These are phyloP conservation scores for Psilocybe subaeruginosa DNA, from an alignment of 768 basidiomycete species.

Conservation along the genomic window DNA sequence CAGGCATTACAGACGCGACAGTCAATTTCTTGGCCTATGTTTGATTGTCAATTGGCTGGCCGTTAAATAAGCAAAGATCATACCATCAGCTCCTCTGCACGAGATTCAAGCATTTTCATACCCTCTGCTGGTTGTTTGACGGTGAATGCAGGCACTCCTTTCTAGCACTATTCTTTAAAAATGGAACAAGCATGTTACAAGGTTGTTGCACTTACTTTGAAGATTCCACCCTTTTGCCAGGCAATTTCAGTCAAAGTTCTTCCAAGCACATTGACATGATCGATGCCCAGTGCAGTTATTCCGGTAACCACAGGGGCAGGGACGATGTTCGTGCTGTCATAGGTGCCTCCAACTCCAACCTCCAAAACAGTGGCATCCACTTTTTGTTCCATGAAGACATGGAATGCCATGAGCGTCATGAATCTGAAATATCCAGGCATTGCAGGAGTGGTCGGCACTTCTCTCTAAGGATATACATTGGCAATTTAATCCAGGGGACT, in stretches of 20 bases:
- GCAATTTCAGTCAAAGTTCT: constrained; percentile 90
- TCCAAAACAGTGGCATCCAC: constrained; percentile 94
- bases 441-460: constrained; percentile 49
- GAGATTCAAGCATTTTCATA: constrained; percentile 64
- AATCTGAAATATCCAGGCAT: constrained; percentile 97
- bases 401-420: constrained; percentile 89
- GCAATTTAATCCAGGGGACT: background rate
- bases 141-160: constrained; percentile 84
- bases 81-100: constrained; percentile 71
- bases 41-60: background rate
- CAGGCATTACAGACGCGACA: constrained; percentile 56
- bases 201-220: constrained; percentile 59
- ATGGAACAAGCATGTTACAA: background rate
- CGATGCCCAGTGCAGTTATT: constrained; percentile 88
- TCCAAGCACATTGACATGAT: constrained; percentile 88
- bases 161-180: constrained; percentile 37
- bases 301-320: constrained; percentile 90
- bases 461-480: constrained; percentile 38
- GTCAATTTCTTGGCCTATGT: constrained; percentile 61
- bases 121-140: constrained; percentile 77
- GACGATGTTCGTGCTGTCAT: constrained; percentile 96
- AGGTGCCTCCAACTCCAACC: constrained; percentile 93
- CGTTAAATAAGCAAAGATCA: background rate
- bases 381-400: constrained; percentile 80
- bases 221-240: constrained; percentile 96